Base-by-base conservation (phyloP, 1,139 yeast species). In the Sugiyamaella neomexicana region DNA sequence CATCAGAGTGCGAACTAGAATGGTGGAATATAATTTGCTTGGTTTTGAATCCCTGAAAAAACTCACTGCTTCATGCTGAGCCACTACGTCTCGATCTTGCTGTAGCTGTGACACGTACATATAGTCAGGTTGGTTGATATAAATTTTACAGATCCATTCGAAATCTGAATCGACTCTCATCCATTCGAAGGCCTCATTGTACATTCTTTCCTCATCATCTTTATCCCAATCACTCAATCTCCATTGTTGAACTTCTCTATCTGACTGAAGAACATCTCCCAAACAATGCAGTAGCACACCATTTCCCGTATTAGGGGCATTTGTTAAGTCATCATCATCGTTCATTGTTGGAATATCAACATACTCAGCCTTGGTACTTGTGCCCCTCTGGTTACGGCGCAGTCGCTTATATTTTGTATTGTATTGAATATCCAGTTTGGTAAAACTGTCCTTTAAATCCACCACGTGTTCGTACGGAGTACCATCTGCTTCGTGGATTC, bases 401-500 rank as follows among this genome's bases (percentile, higher is more conserved):
- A 87, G 66, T 48, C 88, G 78, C 68, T 84, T 83, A 65, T 85
- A 89, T 68, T 90, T 93, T 12, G 98, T 89, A 68, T 95, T 93
- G 71, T 93, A 93, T 65, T 89, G 98, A 46, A 95, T 89, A 66
- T 95, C 99, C 50, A 95, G 76, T 65, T 89, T 90, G 0, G 96
- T 89, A 61, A 83, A 83, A 1, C 83, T 81, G 55, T 91, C 98
- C 65, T 89, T 89, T 54, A 95, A 75, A 61, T 90, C 95, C 20
- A 95, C 96, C 47, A 95, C 93, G 68, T 95, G 99, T 66, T 95
- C 99, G 66, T 95, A 93, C 0, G 99, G 99, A 0, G 98, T 89
- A n/a, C 99, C 99, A 70, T 95, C 99, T 0, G 97, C 95, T 68
- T 95, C 99, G 68, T 95, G 99, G 43, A 95, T 91, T 65, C 99